Percentiles rank a stretch among this genome's conserved stretches.
Evolutionary conservation across 768 basidiomycete species (phyloP).

Genomic region (Tulasnella sp.): DNA sequence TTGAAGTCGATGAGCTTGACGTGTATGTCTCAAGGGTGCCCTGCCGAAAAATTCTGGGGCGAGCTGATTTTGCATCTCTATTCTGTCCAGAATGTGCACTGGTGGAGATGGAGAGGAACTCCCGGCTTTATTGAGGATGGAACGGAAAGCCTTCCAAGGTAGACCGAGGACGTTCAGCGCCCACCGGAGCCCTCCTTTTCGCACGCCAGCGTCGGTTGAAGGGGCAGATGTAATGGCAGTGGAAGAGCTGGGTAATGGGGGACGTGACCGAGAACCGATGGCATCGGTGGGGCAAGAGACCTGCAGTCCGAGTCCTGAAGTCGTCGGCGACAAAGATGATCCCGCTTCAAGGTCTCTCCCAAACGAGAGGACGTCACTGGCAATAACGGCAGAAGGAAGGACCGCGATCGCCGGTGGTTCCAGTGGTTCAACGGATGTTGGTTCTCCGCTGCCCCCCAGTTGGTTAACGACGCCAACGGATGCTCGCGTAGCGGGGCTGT

Average conservation of each 20-base stretch:
- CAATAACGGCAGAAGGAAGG: background rate
- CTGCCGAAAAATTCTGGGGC: background rate
- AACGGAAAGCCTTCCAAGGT: background rate
- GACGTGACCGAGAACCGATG: too few species aligned
- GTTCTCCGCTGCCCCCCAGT: background rate
- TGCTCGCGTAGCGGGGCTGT: background rate
- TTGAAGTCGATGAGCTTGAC: background rate
- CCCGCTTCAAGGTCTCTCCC: background rate
- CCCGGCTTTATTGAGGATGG: background rate
- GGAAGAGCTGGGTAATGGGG: too few species aligned
- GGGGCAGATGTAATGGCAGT: too few species aligned
- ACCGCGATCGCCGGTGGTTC: background rate
- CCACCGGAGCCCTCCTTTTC: background rate
- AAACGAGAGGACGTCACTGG: background rate
- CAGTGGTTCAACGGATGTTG: background rate
- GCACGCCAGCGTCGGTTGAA: background rate
- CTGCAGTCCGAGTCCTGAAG: background rate
- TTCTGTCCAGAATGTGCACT: background rate
- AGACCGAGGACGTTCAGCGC: background rate
- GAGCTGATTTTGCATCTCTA: constrained; percentile 5
- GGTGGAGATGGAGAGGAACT: background rate
- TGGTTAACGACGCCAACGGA: background rate
- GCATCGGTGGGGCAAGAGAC: too few species aligned
- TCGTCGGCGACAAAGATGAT: background rate
- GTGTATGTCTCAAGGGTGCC: background rate